These are phyloP conservation scores for Calonectria pseudoreteaudii DNA, from an alignment of 2,329 filamentous ascomycete species.

Conservation along the genomic window DNA sequence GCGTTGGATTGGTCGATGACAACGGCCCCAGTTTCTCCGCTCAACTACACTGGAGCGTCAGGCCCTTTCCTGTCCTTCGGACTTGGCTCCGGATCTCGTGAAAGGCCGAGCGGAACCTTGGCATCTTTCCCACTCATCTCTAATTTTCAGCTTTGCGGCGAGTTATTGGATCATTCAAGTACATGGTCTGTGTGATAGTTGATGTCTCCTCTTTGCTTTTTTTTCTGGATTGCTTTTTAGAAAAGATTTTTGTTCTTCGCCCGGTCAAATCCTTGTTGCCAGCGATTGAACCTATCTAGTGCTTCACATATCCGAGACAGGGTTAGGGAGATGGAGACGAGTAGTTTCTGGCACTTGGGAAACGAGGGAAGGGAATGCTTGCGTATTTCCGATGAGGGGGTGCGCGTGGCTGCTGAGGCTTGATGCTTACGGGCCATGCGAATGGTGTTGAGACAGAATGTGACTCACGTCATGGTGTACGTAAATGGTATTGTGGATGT, in stretches of 20 bases:
- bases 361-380: neutral
- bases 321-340: neutral
- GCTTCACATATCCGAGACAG: conserved; percentile 4
- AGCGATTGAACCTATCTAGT: neutral
- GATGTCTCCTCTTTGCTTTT: neutral
- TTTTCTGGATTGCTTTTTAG: neutral
- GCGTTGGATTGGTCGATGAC: neutral
- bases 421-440: conserved; percentile 1
- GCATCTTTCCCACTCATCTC: neutral
- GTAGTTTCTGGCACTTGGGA: neutral
- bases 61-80: neutral
- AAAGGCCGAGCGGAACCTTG: neutral
- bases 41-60: neutral
- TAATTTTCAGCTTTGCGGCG: conserved; percentile 6
- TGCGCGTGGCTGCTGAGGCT: neutral
- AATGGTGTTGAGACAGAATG: conserved; percentile 4
- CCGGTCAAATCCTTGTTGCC: neutral
- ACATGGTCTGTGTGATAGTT: conserved; percentile 9
- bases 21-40: neutral
- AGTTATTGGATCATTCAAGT: neutral
- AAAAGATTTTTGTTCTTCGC: neutral
- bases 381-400: neutral
- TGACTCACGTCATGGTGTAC: neutral
- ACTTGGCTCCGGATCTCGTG: neutral
- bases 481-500: neutral